Percentiles rank a stretch among this genome's conserved stretches.
Conservation (phyloP, 176 grass and related monocot species). For the Carex myosuroides region DNA sequence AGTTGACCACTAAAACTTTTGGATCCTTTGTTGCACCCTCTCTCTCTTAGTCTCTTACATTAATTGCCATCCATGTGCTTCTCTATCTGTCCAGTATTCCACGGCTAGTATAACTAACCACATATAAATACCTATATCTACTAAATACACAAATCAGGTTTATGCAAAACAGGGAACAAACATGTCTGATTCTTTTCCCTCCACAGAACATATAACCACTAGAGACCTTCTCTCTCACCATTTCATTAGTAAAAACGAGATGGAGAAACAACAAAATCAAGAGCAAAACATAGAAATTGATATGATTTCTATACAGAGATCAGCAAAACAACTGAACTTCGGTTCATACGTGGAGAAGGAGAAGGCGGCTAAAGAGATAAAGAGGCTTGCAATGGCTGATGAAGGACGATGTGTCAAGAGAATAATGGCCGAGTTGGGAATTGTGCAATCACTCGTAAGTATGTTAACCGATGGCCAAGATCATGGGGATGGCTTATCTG, state of each 20-base stretch:
- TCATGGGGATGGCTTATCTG: background rate
- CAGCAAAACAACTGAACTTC: constrained; percentile 15
- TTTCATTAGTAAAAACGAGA: background rate
- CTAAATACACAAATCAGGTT: constrained; percentile 5
- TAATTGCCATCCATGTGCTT: too few relatives aligned
- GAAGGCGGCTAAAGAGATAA: constrained; percentile 4
- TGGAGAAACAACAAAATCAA: background rate
- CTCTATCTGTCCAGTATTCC: too few relatives aligned
- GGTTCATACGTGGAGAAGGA: constrained; percentile 10
- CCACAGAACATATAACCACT: background rate
- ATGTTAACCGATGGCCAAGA: constrained; percentile 2
- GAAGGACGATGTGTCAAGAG: constrained; percentile 12
- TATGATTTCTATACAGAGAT: background rate
- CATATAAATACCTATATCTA: too few relatives aligned
- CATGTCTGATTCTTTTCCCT: constrained; percentile 7
- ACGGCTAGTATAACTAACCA: too few relatives aligned
- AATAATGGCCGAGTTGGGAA: constrained; percentile 5
- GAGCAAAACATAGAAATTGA: background rate
- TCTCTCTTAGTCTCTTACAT: too few relatives aligned
- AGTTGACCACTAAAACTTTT: too few relatives aligned
- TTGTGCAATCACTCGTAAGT: background rate
- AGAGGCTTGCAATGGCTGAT: constrained; percentile 2
- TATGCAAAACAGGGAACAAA: background rate
- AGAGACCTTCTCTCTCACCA: background rate
- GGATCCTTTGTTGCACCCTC: too few relatives aligned